phyloP scores from a whole-genome alignment of 2,329 filamentous ascomycete species.

The Cladophialophora yegresii region DNA sequence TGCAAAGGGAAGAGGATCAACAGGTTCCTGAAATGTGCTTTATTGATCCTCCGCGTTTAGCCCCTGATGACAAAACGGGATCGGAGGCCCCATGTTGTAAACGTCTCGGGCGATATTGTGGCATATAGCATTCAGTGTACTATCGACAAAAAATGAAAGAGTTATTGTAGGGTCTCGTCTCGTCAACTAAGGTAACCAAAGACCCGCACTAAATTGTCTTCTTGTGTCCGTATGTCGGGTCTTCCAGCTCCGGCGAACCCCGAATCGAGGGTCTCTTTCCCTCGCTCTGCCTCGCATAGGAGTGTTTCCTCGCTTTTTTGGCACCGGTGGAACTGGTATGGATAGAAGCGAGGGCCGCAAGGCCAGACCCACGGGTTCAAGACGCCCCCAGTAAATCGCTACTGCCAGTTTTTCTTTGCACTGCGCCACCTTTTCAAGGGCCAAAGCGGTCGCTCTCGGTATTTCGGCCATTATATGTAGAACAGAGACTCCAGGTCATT shows the following conservation, averaged over 20 bases:
- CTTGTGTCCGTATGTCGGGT: neutral
- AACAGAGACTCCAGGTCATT: neutral
- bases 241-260: neutral
- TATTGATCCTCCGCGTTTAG: too few relatives aligned
- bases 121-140: conserved; percentile 1
- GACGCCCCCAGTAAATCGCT: neutral
- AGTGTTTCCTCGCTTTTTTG: neutral
- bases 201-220: neutral
- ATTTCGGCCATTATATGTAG: neutral
- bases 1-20: too few relatives aligned
- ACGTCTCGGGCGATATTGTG: neutral
- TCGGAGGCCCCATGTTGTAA: too few relatives aligned
- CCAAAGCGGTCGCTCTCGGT: neutral
- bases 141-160: conserved; percentile 2
- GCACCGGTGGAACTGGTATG: neutral
- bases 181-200: neutral
- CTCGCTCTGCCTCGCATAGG: neutral
- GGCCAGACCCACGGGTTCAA: neutral
- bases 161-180: neutral
- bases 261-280: neutral
- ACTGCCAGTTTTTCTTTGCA: neutral
- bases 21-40: too few relatives aligned
- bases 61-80: too few relatives aligned
- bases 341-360: neutral
- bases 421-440: too few relatives aligned